phyloP scores from a whole-genome alignment of 2,329 filamentous ascomycete genomes.

The Penicillium olsonii region DNA sequence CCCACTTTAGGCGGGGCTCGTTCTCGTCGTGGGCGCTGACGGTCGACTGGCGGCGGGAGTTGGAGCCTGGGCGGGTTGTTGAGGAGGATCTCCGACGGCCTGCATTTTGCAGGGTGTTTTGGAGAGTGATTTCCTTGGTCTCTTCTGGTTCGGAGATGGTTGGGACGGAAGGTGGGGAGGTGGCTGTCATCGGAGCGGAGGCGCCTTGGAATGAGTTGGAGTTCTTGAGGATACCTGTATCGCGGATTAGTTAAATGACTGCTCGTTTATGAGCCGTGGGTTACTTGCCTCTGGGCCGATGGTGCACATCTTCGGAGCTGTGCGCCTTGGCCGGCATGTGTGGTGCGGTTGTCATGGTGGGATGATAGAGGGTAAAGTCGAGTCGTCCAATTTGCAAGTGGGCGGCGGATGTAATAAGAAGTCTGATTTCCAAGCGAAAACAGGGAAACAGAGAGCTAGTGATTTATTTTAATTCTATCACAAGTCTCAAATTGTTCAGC shows the following conservation, averaged over 20 bases:
- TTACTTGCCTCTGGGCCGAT: constrained; percentile 44
- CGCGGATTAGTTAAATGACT: background rate
- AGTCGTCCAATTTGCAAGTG: constrained; percentile 22
- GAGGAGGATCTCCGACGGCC: constrained; percentile 84
- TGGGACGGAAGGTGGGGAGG: constrained; percentile 33
- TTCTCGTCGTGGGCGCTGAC: constrained; percentile 57
- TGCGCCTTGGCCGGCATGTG: constrained; percentile 34
- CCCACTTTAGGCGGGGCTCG: constrained; percentile 88
- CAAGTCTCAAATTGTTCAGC: constrained; percentile 8
- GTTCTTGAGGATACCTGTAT: constrained; percentile 89
- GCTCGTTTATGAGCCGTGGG: background rate
- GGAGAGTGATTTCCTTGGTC: constrained; percentile 84
- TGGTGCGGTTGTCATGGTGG: constrained; percentile 25
- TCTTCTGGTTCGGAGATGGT: constrained; percentile 51
- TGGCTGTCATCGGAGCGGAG: constrained; percentile 43
- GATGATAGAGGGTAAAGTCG: constrained; percentile 2
- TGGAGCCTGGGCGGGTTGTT: constrained; percentile 61
- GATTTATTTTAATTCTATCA: constrained; percentile 7
- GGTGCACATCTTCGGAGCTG: constrained; percentile 35
- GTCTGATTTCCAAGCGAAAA: constrained; percentile 2
- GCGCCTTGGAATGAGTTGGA: constrained; percentile 65
- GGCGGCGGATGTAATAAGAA: constrained; percentile 15
- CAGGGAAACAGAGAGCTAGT: constrained; percentile 6
- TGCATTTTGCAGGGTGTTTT: constrained; percentile 93
- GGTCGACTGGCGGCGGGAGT: constrained; percentile 70